Evolutionary conservation across 2,329 filamentous ascomycete genomes (phyloP).

Genomic region (Penicillium verrucosum): DNA sequence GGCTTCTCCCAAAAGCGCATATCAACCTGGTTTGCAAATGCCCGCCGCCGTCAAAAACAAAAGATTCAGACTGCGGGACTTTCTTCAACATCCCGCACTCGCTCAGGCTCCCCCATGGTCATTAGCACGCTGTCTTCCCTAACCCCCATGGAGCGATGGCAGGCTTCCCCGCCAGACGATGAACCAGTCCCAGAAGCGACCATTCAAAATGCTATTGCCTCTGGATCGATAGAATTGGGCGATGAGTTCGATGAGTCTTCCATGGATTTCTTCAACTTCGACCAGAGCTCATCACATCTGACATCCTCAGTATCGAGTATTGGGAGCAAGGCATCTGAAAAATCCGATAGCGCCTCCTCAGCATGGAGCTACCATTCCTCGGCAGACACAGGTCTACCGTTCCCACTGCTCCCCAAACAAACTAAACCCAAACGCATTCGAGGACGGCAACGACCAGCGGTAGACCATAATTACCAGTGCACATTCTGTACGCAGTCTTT

Average conservation of each 20-base stretch:
- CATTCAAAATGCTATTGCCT: constrained; percentile 39
- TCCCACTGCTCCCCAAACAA: constrained; percentile 20
- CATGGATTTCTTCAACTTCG: constrained; percentile 29
- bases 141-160: constrained; percentile 50
- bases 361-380: constrained; percentile 35
- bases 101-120: constrained; percentile 47
- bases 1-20: constrained; percentile 48
- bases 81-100: constrained; percentile 27
- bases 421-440: constrained; percentile 8
- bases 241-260: constrained; percentile 11
- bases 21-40: constrained; percentile 53
- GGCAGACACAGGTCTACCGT: constrained; percentile 19
- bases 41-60: constrained; percentile 48
- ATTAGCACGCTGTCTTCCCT: constrained; percentile 34
- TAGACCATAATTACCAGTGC: constrained; percentile 39
- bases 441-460: not conserved
- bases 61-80: constrained; percentile 18
- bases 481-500: constrained; percentile 51
- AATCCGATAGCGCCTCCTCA: constrained; percentile 31
- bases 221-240: not conserved
- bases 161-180: constrained; percentile 46
- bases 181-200: constrained; percentile 42
- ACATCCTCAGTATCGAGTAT: constrained; percentile 33
- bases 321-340: constrained; percentile 29
- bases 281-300: constrained; percentile 27